Evolutionary conservation across 1,284 basidiomycete species (phyloP), one percentile per base, ranked within the genome.

Genomic region (Cerioporus squamosus): DNA sequence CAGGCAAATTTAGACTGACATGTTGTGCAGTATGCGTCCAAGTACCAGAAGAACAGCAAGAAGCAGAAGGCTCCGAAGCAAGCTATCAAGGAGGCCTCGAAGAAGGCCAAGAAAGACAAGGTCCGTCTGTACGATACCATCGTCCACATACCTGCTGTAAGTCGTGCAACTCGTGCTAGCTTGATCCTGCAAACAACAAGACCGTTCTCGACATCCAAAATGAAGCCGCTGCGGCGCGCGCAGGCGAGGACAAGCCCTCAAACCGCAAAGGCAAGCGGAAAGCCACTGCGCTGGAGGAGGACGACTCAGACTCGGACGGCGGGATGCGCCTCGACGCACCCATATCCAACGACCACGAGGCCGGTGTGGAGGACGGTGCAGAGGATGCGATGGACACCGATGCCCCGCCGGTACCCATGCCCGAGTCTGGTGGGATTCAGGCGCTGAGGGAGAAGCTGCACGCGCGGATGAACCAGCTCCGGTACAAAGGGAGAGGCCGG

Each of bases 21-120:
- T 42, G 22, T 22, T 39, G 23, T 33, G 2, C 6, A 36, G 44
- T 55, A 83, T 24, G 81, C 86, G 15, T 87, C 84, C 47, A 95
- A 90, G 73, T 95, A 89, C 74, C 91, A 93, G 74, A 95, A 94
- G 77, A 91, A 95, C 72, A 94, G 88, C 76, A 94, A 93, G 75
- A 89, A 93, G 62, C 81, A 86, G 74, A 91, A 92, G 52, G 87
- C 88, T 17, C 82, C 87, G 7, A 91, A 91, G 73, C 93, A 95
- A 66, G 89, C 89, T 45, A 81, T 92, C 49, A 94, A 95, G 72
- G 92, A 95, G 74, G 91, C 90, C 1, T 87, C 91, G 23, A 91
- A 90, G 74, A 93, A 91, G 68, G 91, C 91, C 1, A 91, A 90
- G 71, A 82, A 87, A 49, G 91, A 91, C 55, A 95, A 95, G 84